Evolutionary conservation across 2,329 filamentous ascomycete genomes (phyloP).

Genomic region (Pseudogymnoascus sp.): DNA sequence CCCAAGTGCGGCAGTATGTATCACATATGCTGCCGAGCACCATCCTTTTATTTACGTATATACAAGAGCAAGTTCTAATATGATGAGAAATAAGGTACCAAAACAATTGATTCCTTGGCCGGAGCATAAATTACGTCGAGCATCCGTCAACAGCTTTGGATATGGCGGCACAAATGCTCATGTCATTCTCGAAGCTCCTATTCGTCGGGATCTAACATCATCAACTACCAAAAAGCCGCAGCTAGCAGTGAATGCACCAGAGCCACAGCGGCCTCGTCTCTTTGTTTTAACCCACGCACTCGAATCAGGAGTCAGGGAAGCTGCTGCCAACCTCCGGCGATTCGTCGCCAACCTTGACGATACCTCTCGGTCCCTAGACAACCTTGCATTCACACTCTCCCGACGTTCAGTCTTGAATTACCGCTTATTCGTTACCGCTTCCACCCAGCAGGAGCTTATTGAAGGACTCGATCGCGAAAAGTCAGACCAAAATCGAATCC

Average conservation of each 20-base stretch:
- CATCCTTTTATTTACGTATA: neutral
- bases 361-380: neutral
- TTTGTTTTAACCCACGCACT: neutral
- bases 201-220: too few species aligned
- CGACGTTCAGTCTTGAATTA: neutral
- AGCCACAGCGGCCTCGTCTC: too few species aligned
- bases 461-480: neutral
- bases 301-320: neutral
- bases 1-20: neutral
- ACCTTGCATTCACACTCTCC: neutral
- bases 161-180: constrained; percentile 41
- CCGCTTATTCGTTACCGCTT: neutral
- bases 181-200: constrained; percentile 21
- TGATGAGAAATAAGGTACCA: neutral
- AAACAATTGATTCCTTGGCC: neutral
- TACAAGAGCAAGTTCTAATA: constrained; percentile 10
- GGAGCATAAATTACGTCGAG: neutral
- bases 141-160: constrained; percentile 27
- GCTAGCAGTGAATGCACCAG: too few species aligned
- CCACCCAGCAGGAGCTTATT: neutral
- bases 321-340: neutral
- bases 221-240: too few species aligned
- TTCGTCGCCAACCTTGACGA: neutral
- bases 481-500: too few species aligned
- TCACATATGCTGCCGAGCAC: neutral